Percentiles rank a stretch among this genome's conserved stretches.
Conservation (phyloP, 2,329 filamentous ascomycete genomes). For the Curvularia verruculosa region DNA sequence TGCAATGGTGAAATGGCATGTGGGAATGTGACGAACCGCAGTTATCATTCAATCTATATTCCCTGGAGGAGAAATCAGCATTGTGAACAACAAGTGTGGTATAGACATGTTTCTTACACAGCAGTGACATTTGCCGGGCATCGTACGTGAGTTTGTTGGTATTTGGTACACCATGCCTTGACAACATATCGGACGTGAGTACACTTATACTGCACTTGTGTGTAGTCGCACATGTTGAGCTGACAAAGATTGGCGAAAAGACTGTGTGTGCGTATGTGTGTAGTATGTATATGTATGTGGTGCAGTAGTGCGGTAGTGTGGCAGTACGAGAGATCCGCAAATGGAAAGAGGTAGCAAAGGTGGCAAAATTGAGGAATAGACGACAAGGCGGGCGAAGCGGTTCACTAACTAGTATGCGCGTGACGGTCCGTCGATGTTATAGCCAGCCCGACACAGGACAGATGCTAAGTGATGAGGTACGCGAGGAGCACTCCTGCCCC, state of each 20-base stretch:
- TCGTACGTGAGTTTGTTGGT: conserved; percentile 61
- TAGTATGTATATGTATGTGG: background rate
- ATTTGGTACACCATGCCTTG: conserved; percentile 61
- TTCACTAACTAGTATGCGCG: conserved; percentile 22
- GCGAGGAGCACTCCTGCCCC: conserved; percentile 21
- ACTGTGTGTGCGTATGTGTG: background rate
- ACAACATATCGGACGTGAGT: conserved; percentile 62
- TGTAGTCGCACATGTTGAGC: conserved; percentile 64
- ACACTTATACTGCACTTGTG: conserved; percentile 63
- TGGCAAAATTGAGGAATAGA: conserved; percentile 4
- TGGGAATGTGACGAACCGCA: conserved; percentile 48
- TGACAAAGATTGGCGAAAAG: conserved; percentile 10
- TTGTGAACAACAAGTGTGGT: background rate
- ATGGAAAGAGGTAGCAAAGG: background rate
- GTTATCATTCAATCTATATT: conserved; percentile 56
- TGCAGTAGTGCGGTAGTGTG: conserved; percentile 8
- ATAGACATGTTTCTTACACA: conserved; percentile 44
- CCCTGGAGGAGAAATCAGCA: conserved; percentile 39
- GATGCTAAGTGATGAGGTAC: conserved; percentile 34
- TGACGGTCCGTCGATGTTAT: conserved; percentile 27
- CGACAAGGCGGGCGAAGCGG: conserved; percentile 6
- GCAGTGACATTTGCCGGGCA: conserved; percentile 63
- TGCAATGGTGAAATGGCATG: background rate
- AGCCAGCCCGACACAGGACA: conserved; percentile 18
- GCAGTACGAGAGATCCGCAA: background rate